Conservation (phyloP, 2,329 filamentous ascomycete genomes). For the Penicillium sp. region DNA sequence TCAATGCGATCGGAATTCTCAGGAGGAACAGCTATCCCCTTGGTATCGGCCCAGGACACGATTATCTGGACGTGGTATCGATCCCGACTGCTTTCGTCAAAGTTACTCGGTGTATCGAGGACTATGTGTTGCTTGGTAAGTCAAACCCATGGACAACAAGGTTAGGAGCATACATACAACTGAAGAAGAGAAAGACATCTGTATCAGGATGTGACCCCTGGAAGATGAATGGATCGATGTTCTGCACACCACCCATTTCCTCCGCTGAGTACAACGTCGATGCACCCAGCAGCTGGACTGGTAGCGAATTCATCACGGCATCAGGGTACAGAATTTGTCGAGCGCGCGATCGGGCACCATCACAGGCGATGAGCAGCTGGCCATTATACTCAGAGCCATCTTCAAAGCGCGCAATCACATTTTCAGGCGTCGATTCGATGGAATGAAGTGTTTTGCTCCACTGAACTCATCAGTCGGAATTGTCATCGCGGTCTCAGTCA, state of each 20-base stretch:
- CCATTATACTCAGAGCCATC: conserved; percentile 51
- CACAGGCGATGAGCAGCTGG: conserved; percentile 55
- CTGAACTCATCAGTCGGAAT: conserved; percentile 18
- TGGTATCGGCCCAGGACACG: conserved; percentile 54
- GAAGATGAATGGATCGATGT: conserved; percentile 59
- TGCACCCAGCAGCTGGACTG: conserved; percentile 55
- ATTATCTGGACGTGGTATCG: conserved; percentile 56
- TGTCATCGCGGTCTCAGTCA: background rate
- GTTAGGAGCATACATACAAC: conserved; percentile 41
- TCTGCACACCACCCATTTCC: conserved; percentile 48
- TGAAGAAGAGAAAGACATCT: conserved; percentile 59
- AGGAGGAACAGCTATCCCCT: conserved; percentile 47
- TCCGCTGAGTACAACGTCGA: conserved; percentile 48
- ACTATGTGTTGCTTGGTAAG: conserved; percentile 36
- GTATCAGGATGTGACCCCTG: conserved; percentile 59
- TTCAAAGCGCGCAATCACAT: conserved; percentile 51
- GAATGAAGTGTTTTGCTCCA: conserved; percentile 44
- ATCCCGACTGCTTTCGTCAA: conserved; percentile 35
- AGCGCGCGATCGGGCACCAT: conserved; percentile 54
- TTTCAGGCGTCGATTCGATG: conserved; percentile 39
- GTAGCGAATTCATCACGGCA: conserved; percentile 46
- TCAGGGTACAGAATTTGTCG: conserved; percentile 39
- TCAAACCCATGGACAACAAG: background rate
- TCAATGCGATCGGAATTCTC: conserved; percentile 44
- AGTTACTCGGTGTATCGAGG: conserved; percentile 55